A percentile compares a stretch with the other conserved stretches of the same genome.
These are phyloP conservation scores for Musa acuminata DNA, from an alignment of 176 grass and related monocot species.

Conservation along the genomic window DNA sequence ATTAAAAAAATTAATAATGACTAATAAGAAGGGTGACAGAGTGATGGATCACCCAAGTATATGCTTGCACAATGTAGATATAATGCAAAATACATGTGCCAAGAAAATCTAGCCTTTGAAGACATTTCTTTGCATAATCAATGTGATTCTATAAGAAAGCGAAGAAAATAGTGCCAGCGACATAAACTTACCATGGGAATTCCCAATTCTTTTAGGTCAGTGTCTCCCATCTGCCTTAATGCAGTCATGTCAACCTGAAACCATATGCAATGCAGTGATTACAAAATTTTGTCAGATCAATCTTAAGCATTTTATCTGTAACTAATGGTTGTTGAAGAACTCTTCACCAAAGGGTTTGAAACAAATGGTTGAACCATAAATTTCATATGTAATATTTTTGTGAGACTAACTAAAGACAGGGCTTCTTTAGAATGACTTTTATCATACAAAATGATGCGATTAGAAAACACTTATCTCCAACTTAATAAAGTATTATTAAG, in stretches of 20 bases:
- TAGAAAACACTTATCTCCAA: too few relatives aligned
- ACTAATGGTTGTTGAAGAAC: background rate
- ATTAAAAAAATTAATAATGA: too few relatives aligned
- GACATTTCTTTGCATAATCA: background rate
- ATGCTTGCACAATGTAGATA: too few relatives aligned
- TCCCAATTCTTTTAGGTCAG: slow-evolving; percentile 15
- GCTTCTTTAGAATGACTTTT: too few relatives aligned
- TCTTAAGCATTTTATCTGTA: background rate
- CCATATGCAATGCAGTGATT: background rate
- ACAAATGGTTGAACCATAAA: background rate
- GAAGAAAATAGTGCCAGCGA: background rate
- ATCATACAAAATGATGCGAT: too few relatives aligned
- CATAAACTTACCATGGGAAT: slow-evolving; percentile 13
- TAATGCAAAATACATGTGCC: too few relatives aligned
- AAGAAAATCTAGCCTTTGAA: too few relatives aligned
- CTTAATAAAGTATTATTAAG: too few relatives aligned
- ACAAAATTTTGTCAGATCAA: background rate
- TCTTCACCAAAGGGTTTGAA: background rate
- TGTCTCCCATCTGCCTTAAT: slow-evolving; percentile 11
- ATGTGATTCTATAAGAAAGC: background rate
- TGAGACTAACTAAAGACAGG: background rate
- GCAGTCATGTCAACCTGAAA: slow-evolving; percentile 14
- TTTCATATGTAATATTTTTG: background rate
- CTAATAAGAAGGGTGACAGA: too few relatives aligned
- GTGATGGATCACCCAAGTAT: too few relatives aligned